Evolutionary conservation across 257 asterid genomes (phyloP), one percentile per base, ranked within the genome.

Genomic region (Cynanchum wilfordii): DNA sequence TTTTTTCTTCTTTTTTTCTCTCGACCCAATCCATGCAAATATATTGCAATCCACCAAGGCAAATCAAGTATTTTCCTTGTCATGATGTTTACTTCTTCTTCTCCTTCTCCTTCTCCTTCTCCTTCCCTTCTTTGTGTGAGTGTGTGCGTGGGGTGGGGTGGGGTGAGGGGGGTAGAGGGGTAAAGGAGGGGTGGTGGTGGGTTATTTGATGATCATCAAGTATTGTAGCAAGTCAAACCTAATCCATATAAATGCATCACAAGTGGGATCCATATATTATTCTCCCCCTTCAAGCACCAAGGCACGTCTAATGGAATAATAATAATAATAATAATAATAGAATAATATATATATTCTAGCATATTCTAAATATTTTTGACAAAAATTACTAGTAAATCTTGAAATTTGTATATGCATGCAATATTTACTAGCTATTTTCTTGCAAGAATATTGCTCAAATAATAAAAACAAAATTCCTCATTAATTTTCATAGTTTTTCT

Each of bases 221-320:
- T 64, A 15, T 13, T 40, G 15, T n/a, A 16, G 16, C 59, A 64
- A 73, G 77, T 73, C 77, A 73, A 73, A 51, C 77, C 77, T 73
- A 73, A 73, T 73, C 77, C 72, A 63, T 33, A 33, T 33, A 33
- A 3, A 33, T 71, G 10, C 20, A 42, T 3, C 68, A 6, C 17
- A 33, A 42, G 47, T 36, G 24, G 55, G 56, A 17, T 55, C 66
- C 66, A 55, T 47, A 5, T 16, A 12, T 47, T 47, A 9, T 16
- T 2, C 8, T 2, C 27, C 27, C 59, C 59, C 7, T 7, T 6
- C 20, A 49, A 1, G 9, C 59, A 54, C 20, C 59, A 54, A 42
- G 1, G 27, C 25, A 54, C 5, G 1, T 50, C 55, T 50, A 20
- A 50, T 16, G 55, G 55, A 50, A 49, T 49, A 47, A 10, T 47